These are phyloP conservation scores for Thraustotheca clavata DNA, from an alignment of 352 stramenopile genomes.

Conservation along the genomic window DNA sequence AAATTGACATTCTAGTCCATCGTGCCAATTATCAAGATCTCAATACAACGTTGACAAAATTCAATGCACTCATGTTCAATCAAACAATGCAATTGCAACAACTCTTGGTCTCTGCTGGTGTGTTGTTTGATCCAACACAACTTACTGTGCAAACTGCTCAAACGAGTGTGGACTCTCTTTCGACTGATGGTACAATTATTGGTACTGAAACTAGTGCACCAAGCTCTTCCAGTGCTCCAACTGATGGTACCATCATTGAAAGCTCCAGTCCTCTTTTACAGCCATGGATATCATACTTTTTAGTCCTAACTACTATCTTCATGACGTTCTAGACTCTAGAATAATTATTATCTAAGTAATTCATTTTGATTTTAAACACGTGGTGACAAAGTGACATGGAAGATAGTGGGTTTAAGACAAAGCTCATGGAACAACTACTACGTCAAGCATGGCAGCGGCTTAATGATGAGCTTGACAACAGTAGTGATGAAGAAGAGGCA, in stretches of 20 bases:
- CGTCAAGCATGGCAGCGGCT: conserved; percentile 12
- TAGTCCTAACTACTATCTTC: neutral
- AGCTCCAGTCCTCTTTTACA: neutral
- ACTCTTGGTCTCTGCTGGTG: neutral
- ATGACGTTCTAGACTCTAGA: neutral
- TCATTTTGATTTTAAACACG: neutral
- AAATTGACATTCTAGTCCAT: conserved; percentile 3
- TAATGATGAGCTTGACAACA: neutral
- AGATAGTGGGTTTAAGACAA: conserved; percentile 4
- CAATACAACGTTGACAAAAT: neutral
- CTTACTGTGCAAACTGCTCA: neutral
- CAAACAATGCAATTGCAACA: neutral
- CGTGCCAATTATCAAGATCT: neutral
- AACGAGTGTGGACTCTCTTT: neutral
- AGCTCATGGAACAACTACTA: conserved; percentile 10
- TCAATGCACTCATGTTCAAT: neutral
- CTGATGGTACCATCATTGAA: neutral
- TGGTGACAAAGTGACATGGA: neutral
- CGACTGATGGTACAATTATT: neutral
- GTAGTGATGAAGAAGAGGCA: conserved; percentile 7
- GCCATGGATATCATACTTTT: neutral
- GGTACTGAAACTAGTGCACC: neutral
- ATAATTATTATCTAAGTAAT: neutral
- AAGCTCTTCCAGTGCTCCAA: neutral
- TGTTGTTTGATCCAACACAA: neutral